A percentile compares a stretch with the other conserved stretches of the same genome.
Conservation (phyloP, 192 early-diverging fungal genomes). For the Backusella tuberculispora region DNA sequence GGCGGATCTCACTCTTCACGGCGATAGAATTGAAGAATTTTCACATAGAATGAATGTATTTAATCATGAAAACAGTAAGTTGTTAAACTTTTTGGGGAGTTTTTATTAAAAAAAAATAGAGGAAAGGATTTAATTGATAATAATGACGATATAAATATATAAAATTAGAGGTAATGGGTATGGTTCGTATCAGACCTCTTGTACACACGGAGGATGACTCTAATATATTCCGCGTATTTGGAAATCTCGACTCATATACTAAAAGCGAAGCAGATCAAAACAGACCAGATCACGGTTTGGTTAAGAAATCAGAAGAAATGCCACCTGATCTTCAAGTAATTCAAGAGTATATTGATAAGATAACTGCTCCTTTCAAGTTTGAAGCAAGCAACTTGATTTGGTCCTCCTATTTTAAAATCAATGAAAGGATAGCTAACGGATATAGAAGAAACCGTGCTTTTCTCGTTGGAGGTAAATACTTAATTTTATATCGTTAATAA, state of each 20-base stretch:
- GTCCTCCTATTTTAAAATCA: conserved; percentile 34
- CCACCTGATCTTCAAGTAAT: conserved; percentile 13
- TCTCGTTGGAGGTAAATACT: conserved; percentile 34
- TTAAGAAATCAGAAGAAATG: not conserved
- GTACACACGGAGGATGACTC: not conserved
- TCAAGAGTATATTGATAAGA: not conserved
- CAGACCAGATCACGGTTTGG: conserved; percentile 4
- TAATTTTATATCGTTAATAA: not conserved
- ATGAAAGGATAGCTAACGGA: conserved; percentile 40
- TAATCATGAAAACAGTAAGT: not conserved
- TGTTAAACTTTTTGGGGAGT: not conserved
- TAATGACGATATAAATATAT: not conserved
- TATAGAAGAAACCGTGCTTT: conserved; percentile 35
- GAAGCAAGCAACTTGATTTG: conserved; percentile 18
- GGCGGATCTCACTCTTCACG: conserved; percentile 32
- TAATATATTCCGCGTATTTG: conserved; percentile 4
- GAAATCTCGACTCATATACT: not conserved
- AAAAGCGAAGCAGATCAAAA: not conserved
- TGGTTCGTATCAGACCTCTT: not conserved
- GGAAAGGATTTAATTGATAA: no score
- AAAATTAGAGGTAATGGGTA: not conserved
- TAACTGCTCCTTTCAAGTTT: conserved; percentile 12
- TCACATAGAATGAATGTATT: conserved; percentile 9
- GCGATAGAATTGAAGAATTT: conserved; percentile 9
- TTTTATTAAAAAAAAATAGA: not conserved